Base-by-base conservation (phyloP, 352 stramenopile species). In the Phytophthora quininea region DNA sequence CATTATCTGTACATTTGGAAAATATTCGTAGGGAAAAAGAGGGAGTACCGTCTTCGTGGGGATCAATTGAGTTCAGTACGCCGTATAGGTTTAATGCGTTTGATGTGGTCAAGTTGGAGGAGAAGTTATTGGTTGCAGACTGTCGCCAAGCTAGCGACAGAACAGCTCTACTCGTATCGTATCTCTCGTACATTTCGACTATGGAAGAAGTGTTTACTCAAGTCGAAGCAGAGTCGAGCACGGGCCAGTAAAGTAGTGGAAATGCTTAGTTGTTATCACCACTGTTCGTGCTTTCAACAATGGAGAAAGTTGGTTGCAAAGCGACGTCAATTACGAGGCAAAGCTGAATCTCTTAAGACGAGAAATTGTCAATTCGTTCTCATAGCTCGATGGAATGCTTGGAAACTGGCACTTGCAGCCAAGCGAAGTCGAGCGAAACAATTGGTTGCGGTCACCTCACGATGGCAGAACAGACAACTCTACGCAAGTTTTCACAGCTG, bases 401-500 rank as follows among this genome's bases (percentile, higher is more conserved):
- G 69, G 74, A 52, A 57, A 55, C 15, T 15, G 0, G 58, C 47
- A 9, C 61, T 76, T n/a, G 11, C 64, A 24, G 43, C n/a, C 2
- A 58, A 64, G 5, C 59, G 54, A 40, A 33, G 45, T 3, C 73
- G 75, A 24, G 46, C 53, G 12, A 27, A 54, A 37, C 61, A 58
- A 57, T 53, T 80, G 2, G 47, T 52, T 4, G 46, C 6, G 0
- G 74, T 67, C 30, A 12, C 74, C 11, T 68, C 27, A n/a, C 74
- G 45, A 30, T 76, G 76, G 68, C 63, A 79, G 43, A 52, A 53
- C 37, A 49, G 64, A 46, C 69, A 69, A 5, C 24, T 79, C 7
- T 54, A 66, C 4, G 47, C 32, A 9, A 71, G 33, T 29, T 85
- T 85, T 24, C 54, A 70, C 7, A 55, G 42, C 2, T 85, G 77